Conservation (phyloP, 768 basidiomycete genomes). For the Collybia sordida region DNA sequence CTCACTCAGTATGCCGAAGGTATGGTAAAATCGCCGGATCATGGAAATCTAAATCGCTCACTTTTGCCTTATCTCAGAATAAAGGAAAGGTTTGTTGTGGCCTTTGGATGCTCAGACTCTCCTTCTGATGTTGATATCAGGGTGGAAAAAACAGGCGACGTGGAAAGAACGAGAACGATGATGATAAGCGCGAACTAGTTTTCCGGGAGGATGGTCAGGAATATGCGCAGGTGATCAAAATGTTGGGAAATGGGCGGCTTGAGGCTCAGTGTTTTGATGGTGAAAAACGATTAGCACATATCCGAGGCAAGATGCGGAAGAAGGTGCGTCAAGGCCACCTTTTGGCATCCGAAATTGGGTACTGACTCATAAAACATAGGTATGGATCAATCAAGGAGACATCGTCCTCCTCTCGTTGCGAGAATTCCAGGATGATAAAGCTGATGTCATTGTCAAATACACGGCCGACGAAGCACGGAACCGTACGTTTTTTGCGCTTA, state of each 20-base stretch:
- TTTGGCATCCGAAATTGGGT: slow-evolving; percentile 8
- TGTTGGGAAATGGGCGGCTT: slow-evolving; percentile 96
- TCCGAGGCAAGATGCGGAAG: slow-evolving; percentile 99
- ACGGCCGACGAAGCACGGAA: slow-evolving; percentile 94
- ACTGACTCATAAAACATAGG: slow-evolving; percentile 43
- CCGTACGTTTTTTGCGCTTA: slow-evolving; percentile 35
- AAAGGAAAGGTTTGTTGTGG: slow-evolving; percentile 63
- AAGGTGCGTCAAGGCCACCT: slow-evolving; percentile 61
- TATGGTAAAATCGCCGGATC: slow-evolving; percentile 17
- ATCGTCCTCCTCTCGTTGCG: slow-evolving; percentile 93
- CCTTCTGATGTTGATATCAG: slow-evolving; percentile 36
- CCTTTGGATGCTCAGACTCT: background rate
- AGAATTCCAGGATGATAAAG: slow-evolving; percentile 99
- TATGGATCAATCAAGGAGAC: slow-evolving; percentile 99
- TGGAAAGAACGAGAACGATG: slow-evolving; percentile 99
- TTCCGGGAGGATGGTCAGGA: slow-evolving; percentile 99
- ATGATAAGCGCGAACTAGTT: slow-evolving; percentile 97
- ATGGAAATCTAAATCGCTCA: slow-evolving; percentile 10
- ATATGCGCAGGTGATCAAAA: slow-evolving; percentile 97
- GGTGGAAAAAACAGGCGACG: slow-evolving; percentile 99
- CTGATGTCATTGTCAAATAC: slow-evolving; percentile 99
- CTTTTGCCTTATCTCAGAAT: slow-evolving; percentile 41
- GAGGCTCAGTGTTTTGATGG: slow-evolving; percentile 98
- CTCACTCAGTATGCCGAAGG: slow-evolving; percentile 49
- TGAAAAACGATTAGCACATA: slow-evolving; percentile 96